Conservation (phyloP, 2,329 filamentous ascomycete genomes). For the Cercospora sesami region DNA sequence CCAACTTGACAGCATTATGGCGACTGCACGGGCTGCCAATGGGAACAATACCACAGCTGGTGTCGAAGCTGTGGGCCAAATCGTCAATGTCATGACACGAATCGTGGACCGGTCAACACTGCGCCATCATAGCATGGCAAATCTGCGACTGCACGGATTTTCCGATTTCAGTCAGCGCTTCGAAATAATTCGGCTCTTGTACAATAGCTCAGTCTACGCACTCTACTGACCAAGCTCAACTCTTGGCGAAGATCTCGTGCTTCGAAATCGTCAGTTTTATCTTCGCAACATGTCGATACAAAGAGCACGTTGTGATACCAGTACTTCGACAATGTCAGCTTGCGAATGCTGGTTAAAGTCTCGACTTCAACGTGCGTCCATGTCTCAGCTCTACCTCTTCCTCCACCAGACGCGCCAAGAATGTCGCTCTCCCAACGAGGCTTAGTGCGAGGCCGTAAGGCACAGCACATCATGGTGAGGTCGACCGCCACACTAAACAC, state of each 20-base stretch:
- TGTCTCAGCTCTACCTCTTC: background rate
- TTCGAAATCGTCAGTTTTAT: background rate
- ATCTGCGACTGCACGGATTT: conserved; percentile 22
- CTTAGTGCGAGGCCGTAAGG: conserved; percentile 2
- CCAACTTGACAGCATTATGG: conserved; percentile 7
- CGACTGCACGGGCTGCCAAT: background rate
- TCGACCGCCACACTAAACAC: background rate
- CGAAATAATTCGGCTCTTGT: conserved; percentile 18
- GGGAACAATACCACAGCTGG: background rate
- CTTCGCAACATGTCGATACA: background rate
- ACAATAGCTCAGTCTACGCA: background rate
- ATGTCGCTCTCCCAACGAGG: background rate
- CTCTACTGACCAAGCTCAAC: background rate
- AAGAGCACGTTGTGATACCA: background rate
- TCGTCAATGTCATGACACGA: conserved; percentile 16
- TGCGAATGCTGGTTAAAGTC: background rate
- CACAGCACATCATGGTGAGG: background rate
- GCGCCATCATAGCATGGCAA: conserved; percentile 23
- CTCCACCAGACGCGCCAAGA: background rate
- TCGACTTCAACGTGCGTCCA: background rate
- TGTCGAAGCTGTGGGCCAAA: conserved; percentile 1
- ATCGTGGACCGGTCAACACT: conserved; percentile 12
- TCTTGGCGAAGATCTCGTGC: background rate
- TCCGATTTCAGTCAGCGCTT: conserved; percentile 25
- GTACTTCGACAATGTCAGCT: background rate